A percentile compares a stretch with the other conserved stretches of the same genome.
These are phyloP conservation scores for Penicillium sp. DNA, from an alignment of 2,329 filamentous ascomycete species.

Conservation along the genomic window DNA sequence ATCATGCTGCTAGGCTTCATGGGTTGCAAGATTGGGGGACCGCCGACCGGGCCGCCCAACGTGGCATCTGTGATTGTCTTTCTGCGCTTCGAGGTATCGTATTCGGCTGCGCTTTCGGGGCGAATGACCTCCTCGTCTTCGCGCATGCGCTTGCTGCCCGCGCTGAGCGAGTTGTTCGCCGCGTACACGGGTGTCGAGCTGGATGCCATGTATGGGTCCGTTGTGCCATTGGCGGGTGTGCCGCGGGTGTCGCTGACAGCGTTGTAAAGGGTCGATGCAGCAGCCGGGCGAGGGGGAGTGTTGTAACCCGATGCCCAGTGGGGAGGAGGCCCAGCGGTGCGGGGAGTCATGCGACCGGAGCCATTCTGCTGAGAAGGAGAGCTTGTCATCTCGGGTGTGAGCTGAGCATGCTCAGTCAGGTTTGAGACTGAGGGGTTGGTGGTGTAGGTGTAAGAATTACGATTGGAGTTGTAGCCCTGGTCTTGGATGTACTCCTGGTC, in stretches of 20 bases:
- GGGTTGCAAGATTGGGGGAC: conserved; percentile 43
- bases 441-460: conserved; percentile 75
- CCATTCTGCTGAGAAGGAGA: conserved; percentile 75
- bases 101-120: conserved; percentile 61
- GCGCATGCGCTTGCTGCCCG: conserved; percentile 60
- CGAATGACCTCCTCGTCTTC: conserved; percentile 67
- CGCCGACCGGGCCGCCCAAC: conserved; percentile 49
- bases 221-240: conserved; percentile 62
- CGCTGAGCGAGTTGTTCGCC: conserved; percentile 62
- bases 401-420: conserved; percentile 72
- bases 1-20: conserved; percentile 47
- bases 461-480: conserved; percentile 71
- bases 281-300: conserved; percentile 70
- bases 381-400: conserved; percentile 79
- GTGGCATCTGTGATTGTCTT: conserved; percentile 70
- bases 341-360: conserved; percentile 81
- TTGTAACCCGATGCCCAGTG: conserved; percentile 77
- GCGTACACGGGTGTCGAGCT: conserved; percentile 59
- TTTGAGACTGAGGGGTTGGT: conserved; percentile 65
- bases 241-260: conserved; percentile 80
- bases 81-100: conserved; percentile 68
- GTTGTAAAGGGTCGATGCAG: conserved; percentile 82
- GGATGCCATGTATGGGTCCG: conserved; percentile 70
- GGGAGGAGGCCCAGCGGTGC: conserved; percentile 70
- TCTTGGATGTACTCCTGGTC: conserved; percentile 83